Base-by-base conservation (phyloP, 2,329 filamentous ascomycete species). In the Penicillium italicum region DNA sequence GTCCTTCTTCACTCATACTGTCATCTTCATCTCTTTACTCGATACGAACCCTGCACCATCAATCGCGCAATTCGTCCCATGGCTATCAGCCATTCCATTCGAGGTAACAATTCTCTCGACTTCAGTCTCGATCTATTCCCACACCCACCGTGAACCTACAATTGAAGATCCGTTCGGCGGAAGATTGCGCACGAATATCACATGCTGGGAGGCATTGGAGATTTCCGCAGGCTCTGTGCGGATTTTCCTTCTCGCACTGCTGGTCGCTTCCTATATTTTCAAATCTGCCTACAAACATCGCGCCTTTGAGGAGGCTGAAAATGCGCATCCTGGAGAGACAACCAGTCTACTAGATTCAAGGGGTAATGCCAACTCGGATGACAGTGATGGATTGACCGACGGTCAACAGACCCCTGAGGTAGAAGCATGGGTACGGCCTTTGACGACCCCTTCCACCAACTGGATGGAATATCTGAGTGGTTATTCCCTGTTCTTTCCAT, bases 401-500 rank as follows among this genome's bases (percentile, higher is more conserved):
- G 34, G 34, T n/a, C 34, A 48, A 38, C 34, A 26, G 22, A 30
- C 34, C 12, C 46, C 46, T 16, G 33, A 14, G 4, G 47, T 41
- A 18, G 47, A 50, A 9, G 90, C 89, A 4, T 97, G 96, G 80
- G 95, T 95, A 72, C 88, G 93, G 62, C 92, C 92, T 2, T 88
- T 88, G 40, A 92, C 90, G 62, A 83, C 91, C 7, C 91, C 91
- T 2, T 89, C 89, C 64, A 91, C 89, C 7, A 92, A 85, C 45
- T 97, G 92, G 92, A 93, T 88, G 84, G 91, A 96, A 69, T 97
- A 97, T 71, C 78, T 96, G 58, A 85, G 87, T 60, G 90, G 91
- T 45, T 97, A 96, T 72, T 88, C 86, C 12, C 80, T 96, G 50
- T 95, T 97, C 76, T 92, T 96, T 18, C 55, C 45, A 14, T 57